Base-by-base conservation (phyloP, 139 green algal genomes). In the Pleodorina starrii region DNA sequence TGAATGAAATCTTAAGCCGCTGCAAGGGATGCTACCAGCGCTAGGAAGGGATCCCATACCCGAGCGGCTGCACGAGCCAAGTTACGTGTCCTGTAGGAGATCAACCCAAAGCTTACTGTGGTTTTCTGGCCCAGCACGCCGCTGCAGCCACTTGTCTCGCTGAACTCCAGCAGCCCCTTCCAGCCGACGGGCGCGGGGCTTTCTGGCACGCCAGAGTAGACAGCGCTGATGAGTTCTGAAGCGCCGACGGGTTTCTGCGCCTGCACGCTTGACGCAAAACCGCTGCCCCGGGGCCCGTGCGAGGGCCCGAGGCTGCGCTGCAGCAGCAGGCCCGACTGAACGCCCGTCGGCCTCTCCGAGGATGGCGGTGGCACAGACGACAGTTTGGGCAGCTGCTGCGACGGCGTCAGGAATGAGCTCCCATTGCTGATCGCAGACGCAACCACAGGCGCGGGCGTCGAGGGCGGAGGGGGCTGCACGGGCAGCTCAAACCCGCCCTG, bases 161-260 rank as follows among this genome's bases (percentile, higher is more conserved):
- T 95, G 72, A 93, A 93, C 73, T 95, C 92, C 43, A 93, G 50
- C 29, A 95, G 79, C 1, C 92, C 92, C 46, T 91, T 90, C 92
- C 92, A 95, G 1, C 92, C 92, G 21, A 94, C 90, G 12, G 87
- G 59, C 2, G 5, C 44, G 2, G 59, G 59, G 59, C 44, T 72
- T 0, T 82, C 69, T 0, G 82, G 63, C 9, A 25, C 32, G 44
- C 66, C 63, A 21, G 63, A 44, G 32, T 63, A 88, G 0, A 88
- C 63, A 32, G 63, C 44, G 16, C 19, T 79, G 25, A 88, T 19
- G 7, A 88, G 63, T 12, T 88, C 66, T 1, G 32, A 5, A 5
- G 32, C 9, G 44, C 21, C 66, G 11, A 68, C 42, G 25, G 32
- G 43, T 69, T 88, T 68, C 59, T 46, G 63, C 80, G 16, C 4